A percentile compares a stretch with the other conserved stretches of the same genome.
phyloP scores from a whole-genome alignment of 768 basidiomycete genomes.

The Leucosporidium yakuticum region DNA sequence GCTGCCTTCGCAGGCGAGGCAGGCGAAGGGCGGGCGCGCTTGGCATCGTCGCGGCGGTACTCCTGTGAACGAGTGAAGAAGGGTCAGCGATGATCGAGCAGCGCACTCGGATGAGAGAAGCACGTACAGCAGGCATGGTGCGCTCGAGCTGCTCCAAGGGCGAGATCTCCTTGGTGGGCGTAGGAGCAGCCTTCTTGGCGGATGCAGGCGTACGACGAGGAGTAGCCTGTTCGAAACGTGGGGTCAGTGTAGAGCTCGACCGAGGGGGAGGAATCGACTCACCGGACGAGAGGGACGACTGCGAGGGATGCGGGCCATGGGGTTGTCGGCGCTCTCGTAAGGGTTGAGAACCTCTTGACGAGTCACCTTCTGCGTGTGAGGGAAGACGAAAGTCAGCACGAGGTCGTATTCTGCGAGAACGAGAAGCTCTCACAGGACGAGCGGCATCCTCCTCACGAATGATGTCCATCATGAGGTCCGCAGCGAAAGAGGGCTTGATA shows the following conservation, averaged over 20 bases:
- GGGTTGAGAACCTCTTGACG: conserved; percentile 27
- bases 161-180: conserved; percentile 13
- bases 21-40: no score
- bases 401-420: not conserved
- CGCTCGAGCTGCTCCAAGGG: conserved; percentile 30
- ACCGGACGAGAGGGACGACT: conserved; percentile 3
- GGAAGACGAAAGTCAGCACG: not conserved
- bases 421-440: not conserved
- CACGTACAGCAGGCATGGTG: conserved; percentile 30
- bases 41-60: no score
- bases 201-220: no score
- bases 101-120: no score
- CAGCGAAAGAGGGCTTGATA: conserved; percentile 10
- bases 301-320: conserved; percentile 8
- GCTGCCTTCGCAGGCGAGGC: not conserved
- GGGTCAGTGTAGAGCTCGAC: not conserved
- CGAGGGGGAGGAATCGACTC: not conserved
- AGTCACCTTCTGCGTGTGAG: not conserved
- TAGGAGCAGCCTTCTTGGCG: conserved; percentile 3
- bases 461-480: conserved; percentile 32
- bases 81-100: no score
- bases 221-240: conserved; percentile 4
- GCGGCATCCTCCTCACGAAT: conserved; percentile 18
- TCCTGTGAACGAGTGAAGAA: no score
- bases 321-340: conserved; percentile 19